Evolutionary conservation across 371 early-diverging fungal species (phyloP).

Genomic region (Circinella umbellata): DNA sequence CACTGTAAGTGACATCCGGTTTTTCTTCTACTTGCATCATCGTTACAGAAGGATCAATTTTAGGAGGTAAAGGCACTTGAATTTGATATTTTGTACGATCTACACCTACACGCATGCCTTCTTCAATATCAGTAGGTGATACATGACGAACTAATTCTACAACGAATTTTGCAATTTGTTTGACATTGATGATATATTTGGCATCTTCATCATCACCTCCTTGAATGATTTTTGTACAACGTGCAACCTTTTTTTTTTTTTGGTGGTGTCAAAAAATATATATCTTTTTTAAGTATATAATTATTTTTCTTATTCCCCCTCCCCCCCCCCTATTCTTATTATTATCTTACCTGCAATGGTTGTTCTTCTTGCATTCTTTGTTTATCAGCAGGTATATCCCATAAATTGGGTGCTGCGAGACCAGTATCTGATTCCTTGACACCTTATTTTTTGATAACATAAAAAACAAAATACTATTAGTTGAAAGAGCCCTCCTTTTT

Average conservation of each 20-base stretch:
- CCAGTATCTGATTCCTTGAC: conserved; percentile 99
- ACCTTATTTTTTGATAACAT: too few relatives aligned
- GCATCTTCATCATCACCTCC: conserved; percentile 76
- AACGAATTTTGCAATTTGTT: conserved; percentile 99
- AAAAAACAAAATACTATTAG: too few relatives aligned
- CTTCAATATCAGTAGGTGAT: conserved; percentile 98
- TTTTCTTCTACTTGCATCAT: conserved; percentile 99
- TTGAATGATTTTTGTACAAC: conserved; percentile 97
- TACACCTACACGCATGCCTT: conserved; percentile 99
- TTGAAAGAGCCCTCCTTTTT: too few relatives aligned
- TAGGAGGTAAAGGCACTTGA: conserved; percentile 93
- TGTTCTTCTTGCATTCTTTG: conserved; percentile 97
- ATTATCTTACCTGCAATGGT: conserved; percentile 83
- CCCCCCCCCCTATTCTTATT: too few relatives aligned
- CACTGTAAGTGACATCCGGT: conserved; percentile 99
- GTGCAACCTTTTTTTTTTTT: conserved; percentile 72
- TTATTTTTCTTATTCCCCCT: background rate
- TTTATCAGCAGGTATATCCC: conserved; percentile 99
- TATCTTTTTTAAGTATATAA: too few relatives aligned
- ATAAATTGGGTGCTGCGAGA: conserved; percentile 97
- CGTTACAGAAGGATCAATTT: conserved; percentile 95
- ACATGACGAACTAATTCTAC: conserved; percentile 97
- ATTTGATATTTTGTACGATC: conserved; percentile 99
- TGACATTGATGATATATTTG: conserved; percentile 99
- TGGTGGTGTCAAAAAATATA: too few relatives aligned